These are phyloP conservation scores for Paralagenidium karlingii DNA, from an alignment of 352 stramenopile species.

Conservation along the genomic window DNA sequence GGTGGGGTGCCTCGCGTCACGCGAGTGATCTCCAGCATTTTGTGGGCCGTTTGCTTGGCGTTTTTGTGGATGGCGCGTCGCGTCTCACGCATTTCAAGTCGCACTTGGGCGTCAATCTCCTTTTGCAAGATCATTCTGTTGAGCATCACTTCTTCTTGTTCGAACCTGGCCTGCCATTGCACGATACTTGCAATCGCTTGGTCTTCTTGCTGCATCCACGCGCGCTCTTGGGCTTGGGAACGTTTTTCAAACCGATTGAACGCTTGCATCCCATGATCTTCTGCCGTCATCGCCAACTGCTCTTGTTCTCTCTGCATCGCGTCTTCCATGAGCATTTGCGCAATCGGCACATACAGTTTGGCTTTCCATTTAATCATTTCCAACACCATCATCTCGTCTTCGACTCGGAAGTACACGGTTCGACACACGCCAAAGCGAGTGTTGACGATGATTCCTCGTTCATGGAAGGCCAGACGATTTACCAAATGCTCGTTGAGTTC, in stretches of 20 bases:
- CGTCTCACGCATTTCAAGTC: conserved; percentile 26
- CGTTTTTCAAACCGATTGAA: neutral
- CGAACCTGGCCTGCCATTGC: conserved; percentile 24
- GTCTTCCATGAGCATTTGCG: conserved; percentile 29
- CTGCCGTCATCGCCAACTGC: conserved; percentile 20
- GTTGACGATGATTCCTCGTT: conserved; percentile 16
- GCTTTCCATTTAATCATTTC: conserved; percentile 26
- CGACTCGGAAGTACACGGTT: conserved; percentile 31
- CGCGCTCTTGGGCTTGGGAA: conserved; percentile 6
- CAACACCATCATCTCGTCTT: conserved; percentile 37
- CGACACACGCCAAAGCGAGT: conserved; percentile 36
- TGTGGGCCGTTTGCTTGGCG: conserved; percentile 4
- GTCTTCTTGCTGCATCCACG: conserved; percentile 33
- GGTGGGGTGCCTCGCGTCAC: too few relatives aligned
- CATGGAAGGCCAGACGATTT: conserved; percentile 24
- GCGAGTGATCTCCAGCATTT: too few relatives aligned
- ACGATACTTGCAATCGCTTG: conserved; percentile 14
- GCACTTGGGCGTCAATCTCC: conserved; percentile 28
- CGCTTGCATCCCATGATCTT: conserved; percentile 19
- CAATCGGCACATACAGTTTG: conserved; percentile 32
- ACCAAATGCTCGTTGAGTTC: conserved; percentile 13
- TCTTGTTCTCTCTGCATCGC: conserved; percentile 31
- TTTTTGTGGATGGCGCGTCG: neutral
- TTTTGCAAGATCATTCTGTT: conserved; percentile 14
- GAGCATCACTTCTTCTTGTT: conserved; percentile 17